phyloP scores from a whole-genome alignment of 1,284 basidiomycete species.

The Puccinia coronata region DNA sequence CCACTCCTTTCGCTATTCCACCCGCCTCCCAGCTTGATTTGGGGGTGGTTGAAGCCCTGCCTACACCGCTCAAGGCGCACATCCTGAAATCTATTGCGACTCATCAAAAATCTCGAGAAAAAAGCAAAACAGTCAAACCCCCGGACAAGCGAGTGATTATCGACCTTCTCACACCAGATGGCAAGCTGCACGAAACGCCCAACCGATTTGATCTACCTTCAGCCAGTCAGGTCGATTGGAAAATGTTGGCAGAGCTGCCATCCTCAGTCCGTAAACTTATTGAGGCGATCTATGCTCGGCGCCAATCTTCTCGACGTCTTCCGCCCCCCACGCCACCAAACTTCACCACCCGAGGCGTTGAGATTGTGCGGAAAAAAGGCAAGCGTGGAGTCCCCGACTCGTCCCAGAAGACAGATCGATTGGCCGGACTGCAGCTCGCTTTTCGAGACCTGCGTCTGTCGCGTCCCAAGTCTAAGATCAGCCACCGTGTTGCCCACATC shows the following conservation, averaged over 20 bases:
- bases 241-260: conserved; percentile 33
- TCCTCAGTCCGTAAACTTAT: conserved; percentile 43
- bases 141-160: not conserved
- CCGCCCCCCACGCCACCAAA: conserved; percentile 20
- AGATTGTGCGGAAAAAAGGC: not conserved
- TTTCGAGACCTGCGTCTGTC: conserved; percentile 3
- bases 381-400: not conserved
- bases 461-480: conserved; percentile 13
- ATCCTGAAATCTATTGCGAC: conserved; percentile 19
- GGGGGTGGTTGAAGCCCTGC: conserved; percentile 55
- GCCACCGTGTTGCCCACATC: conserved; percentile 20
- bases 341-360: not conserved
- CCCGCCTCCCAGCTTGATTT: conserved; percentile 57
- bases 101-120: not conserved
- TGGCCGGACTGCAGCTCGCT: conserved; percentile 1
- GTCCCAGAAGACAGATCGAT: not conserved
- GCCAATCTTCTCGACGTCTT: not conserved
- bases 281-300: conserved; percentile 28
- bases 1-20: conserved; percentile 52
- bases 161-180: conserved; percentile 15
- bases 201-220: conserved; percentile 26
- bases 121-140: not conserved
- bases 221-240: conserved; percentile 46
- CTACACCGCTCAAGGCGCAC: conserved; percentile 54
- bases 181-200: not conserved